Conservation (phyloP, 2,329 filamentous ascomycete species). For the Cercospora citrullina region DNA sequence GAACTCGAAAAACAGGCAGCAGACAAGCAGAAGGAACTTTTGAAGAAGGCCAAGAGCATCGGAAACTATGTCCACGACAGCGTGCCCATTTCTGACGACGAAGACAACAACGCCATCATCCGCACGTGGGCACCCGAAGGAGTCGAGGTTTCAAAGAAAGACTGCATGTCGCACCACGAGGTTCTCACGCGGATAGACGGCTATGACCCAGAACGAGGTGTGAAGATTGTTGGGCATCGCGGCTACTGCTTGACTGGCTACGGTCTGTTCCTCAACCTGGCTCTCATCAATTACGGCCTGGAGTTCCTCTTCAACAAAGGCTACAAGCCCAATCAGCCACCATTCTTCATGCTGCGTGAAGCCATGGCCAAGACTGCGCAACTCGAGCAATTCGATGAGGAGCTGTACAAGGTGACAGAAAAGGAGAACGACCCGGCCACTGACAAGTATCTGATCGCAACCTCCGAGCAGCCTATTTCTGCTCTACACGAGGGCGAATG, state of each 20-base stretch:
- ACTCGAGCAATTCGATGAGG: slow-evolving; percentile 95
- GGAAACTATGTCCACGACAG: slow-evolving; percentile 91
- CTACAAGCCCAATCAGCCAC: slow-evolving; percentile 62
- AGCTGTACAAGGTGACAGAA: slow-evolving; percentile 91
- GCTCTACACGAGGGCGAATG: slow-evolving; percentile 87
- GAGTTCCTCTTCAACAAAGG: slow-evolving; percentile 81
- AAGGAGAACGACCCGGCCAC: slow-evolving; percentile 76
- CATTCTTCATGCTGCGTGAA: slow-evolving; percentile 91
- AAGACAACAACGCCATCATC: slow-evolving; percentile 76
- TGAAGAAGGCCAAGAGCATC: slow-evolving; percentile 77
- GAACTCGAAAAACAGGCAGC: slow-evolving; percentile 70
- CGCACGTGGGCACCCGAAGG: slow-evolving; percentile 80
- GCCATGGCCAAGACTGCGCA: slow-evolving; percentile 98
- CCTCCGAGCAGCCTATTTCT: slow-evolving; percentile 92
- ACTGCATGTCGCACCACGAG: slow-evolving; percentile 88
- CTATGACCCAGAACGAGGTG: slow-evolving; percentile 88
- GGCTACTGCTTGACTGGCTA: slow-evolving; percentile 91
- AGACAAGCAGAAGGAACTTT: slow-evolving; percentile 72
- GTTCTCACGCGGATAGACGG: slow-evolving; percentile 84
- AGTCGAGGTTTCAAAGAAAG: slow-evolving; percentile 70
- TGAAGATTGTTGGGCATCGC: slow-evolving; percentile 91
- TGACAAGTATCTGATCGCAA: slow-evolving; percentile 82
- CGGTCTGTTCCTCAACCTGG: slow-evolving; percentile 88
- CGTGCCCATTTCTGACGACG: slow-evolving; percentile 79
- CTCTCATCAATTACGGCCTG: slow-evolving; percentile 90